Evolutionary conservation across 345 rosid species (phyloP), one percentile per base, ranked within the genome.

Genomic region (Dipteronia sinensis): DNA sequence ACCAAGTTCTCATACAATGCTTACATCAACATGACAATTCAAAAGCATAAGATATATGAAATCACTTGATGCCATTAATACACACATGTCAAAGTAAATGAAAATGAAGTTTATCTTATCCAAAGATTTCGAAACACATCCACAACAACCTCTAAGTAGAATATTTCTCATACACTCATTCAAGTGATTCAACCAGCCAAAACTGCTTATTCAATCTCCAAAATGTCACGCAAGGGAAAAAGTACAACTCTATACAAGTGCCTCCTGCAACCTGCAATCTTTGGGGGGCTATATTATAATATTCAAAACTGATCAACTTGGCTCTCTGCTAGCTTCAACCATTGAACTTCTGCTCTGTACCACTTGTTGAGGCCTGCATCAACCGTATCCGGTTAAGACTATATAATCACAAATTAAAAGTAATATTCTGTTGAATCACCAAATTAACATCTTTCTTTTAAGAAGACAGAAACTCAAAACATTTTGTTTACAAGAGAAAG

Each of bases 361-460:
- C 69, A 85, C 98, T 94, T 62, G 97, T 82, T 53, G 98, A 86
- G 76, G 88, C 97, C 98, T 96, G 97, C 88, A 85, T 65, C 25
- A 66, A 78, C 42, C 70, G 6, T 34, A 78, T 67, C 46, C 59
- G 70, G 69, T 74, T 53, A 77, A 12, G 64, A 67, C 46, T 40
- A 64, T 17, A 59, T 29, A 49, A 40, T 47, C 58, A 29, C 2
- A 62, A 23, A 3, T 51, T 15, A 51, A 47, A 51, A 27, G 59
- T 27, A 70, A 16, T 1, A 27, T 51, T 65, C 47, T 40, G 51
- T 51, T 0, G 27, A 27, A 1, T 27, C 27, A 27, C 27, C 27
- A 27, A 27, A 27, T 27, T 27, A 27, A 27, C 1, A 67, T 56
- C 4, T 15, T 7, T 15, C 8, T 31, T 67, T 17, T 58, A 68